Evolutionary conservation across 345 rosid species (phyloP).

Genomic region (Acer negundo): DNA sequence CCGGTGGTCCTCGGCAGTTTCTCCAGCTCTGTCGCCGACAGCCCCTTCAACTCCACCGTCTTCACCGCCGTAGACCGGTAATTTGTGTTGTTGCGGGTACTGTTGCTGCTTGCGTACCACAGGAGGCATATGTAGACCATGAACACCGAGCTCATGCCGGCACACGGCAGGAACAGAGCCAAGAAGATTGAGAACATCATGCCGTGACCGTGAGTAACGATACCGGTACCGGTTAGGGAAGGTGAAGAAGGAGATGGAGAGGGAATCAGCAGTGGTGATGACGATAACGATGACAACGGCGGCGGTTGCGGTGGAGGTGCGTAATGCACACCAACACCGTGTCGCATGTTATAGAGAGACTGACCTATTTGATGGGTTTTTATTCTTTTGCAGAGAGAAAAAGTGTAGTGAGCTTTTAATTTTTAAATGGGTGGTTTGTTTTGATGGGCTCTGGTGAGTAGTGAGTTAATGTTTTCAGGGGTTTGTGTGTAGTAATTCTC

Average conservation of each 20-base stretch:
- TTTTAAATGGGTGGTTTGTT: background rate
- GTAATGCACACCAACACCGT: slow-evolving; percentile 31
- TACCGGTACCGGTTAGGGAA: background rate
- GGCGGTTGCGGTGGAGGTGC: slow-evolving; percentile 19
- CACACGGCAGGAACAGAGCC: slow-evolving; percentile 69
- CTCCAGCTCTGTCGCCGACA: slow-evolving; percentile 61
- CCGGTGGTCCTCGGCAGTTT: slow-evolving; percentile 64
- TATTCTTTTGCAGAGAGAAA: background rate
- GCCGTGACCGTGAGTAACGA: background rate
- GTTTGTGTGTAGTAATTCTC: too few species aligned
- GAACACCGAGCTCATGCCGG: slow-evolving; percentile 65
- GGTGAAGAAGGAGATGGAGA: slow-evolving; percentile 26
- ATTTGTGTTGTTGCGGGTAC: background rate
- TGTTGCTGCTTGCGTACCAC: slow-evolving; percentile 41
- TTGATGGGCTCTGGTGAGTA: background rate
- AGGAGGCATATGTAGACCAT: slow-evolving; percentile 59
- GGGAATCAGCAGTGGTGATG: background rate
- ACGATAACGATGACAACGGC: too few species aligned
- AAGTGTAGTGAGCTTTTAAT: background rate
- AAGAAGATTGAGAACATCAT: slow-evolving; percentile 60
- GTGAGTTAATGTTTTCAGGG: too few species aligned
- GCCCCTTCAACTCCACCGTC: slow-evolving; percentile 39
- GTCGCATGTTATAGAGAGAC: slow-evolving; percentile 18
- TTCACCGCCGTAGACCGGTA: slow-evolving; percentile 28
- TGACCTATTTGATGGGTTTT: background rate